Conservation (phyloP, 2,329 filamentous ascomycete species). For the Diaporthe capsici region DNA sequence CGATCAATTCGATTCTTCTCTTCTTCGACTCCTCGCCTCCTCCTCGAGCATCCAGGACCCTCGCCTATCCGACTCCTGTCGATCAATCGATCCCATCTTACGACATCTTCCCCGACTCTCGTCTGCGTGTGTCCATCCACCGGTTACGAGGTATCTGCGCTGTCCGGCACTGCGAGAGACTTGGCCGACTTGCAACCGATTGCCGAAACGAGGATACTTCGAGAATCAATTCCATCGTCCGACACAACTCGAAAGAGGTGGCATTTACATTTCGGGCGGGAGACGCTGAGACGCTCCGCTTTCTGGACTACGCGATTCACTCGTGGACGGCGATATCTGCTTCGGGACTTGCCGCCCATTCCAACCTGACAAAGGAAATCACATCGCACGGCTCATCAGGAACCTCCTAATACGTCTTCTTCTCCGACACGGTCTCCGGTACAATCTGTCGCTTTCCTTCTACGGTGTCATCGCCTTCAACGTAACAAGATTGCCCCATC, state of each 20-base stretch:
- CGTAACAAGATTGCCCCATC: not conserved
- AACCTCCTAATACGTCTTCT: constrained; percentile 7
- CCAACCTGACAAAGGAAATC: constrained; percentile 5
- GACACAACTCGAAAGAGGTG: constrained; percentile 13
- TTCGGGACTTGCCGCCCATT: constrained; percentile 11
- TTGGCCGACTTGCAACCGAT: constrained; percentile 16
- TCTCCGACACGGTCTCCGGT: not conserved
- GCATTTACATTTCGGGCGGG: constrained; percentile 7
- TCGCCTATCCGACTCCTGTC: constrained; percentile 27
- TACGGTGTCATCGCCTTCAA: not conserved
- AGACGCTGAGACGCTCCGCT: constrained; percentile 15
- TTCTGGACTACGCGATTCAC: constrained; percentile 18
- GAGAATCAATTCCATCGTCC: not conserved
- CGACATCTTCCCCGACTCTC: constrained; percentile 6
- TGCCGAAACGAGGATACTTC: constrained; percentile 10
- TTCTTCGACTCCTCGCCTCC: constrained; percentile 17
- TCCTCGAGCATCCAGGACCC: constrained; percentile 18
- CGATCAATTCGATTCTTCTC: constrained; percentile 19
- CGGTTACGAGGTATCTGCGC: constrained; percentile 33
- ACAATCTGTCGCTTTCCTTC: not conserved
- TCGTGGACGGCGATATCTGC: constrained; percentile 13
- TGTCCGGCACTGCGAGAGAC: constrained; percentile 38
- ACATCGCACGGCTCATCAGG: constrained; percentile 6
- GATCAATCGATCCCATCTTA: constrained; percentile 21
- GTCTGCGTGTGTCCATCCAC: constrained; percentile 22